Conservation (phyloP, 108 stramenopile genomes). For the Skeletonema costatum region DNA sequence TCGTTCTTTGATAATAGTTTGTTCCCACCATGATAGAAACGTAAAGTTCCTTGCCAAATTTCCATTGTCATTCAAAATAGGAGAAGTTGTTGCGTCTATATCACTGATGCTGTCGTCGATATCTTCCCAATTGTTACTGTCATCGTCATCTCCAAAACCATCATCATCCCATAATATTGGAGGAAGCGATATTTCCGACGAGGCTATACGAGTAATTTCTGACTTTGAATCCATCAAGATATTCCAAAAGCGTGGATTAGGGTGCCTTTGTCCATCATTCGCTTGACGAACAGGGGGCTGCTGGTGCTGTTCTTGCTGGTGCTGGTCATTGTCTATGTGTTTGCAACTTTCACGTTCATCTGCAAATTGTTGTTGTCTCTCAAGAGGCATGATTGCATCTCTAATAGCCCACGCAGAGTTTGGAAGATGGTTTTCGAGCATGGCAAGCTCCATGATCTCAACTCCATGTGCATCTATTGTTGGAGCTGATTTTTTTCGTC, state of each 20-base stretch:
- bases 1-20: conserved; percentile 15
- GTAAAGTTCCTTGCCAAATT: conserved; percentile 29
- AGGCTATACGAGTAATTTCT: conserved; percentile 5
- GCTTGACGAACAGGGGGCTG: neutral
- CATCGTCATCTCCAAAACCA: conserved; percentile 9
- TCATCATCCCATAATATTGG: neutral
- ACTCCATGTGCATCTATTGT: conserved; percentile 26
- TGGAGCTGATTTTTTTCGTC: conserved; percentile 22
- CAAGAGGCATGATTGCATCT: conserved; percentile 28
- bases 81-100: neutral
- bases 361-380: conserved; percentile 21
- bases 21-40: conserved; percentile 39
- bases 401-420: conserved; percentile 44
- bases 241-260: conserved; percentile 31
- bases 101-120: conserved; percentile 1
- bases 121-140: neutral
- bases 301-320: conserved; percentile 6
- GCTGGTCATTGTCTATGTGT: neutral
- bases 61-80: neutral
- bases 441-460: conserved; percentile 27
- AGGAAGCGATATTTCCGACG: conserved; percentile 16
- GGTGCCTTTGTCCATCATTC: conserved; percentile 6
- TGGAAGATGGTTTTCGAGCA: conserved; percentile 30
- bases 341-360: neutral
- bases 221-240: conserved; percentile 26